These are phyloP conservation scores for Trichoderma koningii DNA, from an alignment of 2,329 filamentous ascomycete genomes.

Conservation along the genomic window DNA sequence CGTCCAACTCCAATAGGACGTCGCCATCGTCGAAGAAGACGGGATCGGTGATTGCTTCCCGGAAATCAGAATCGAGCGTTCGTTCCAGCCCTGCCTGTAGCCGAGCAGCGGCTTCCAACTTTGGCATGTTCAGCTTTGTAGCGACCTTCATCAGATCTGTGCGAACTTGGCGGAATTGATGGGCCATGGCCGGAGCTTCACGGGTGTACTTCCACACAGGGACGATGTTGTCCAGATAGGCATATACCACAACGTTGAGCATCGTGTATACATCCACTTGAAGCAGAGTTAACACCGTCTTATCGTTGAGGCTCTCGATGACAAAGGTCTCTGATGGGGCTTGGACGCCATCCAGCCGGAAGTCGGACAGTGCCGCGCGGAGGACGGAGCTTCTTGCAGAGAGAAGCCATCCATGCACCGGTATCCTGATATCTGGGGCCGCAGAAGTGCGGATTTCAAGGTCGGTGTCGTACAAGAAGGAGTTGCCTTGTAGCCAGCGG, in stretches of 20 bases:
- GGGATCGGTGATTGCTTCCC: slow-evolving; percentile 65
- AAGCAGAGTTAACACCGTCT: slow-evolving; percentile 63
- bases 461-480: slow-evolving; percentile 47
- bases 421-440: slow-evolving; percentile 69
- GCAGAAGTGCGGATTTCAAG: slow-evolving; percentile 57
- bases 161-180: slow-evolving; percentile 77
- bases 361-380: slow-evolving; percentile 60
- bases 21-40: slow-evolving; percentile 79
- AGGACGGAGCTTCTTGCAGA: slow-evolving; percentile 72
- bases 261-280: slow-evolving; percentile 75
- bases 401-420: slow-evolving; percentile 80
- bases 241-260: slow-evolving; percentile 75
- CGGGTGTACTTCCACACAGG: slow-evolving; percentile 85
- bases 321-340: slow-evolving; percentile 36
- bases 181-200: slow-evolving; percentile 64
- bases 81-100: slow-evolving; percentile 67
- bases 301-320: slow-evolving; percentile 48
- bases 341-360: slow-evolving; percentile 44
- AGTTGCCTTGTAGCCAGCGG: slow-evolving; percentile 49
- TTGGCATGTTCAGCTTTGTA: slow-evolving; percentile 66
- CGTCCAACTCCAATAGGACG: slow-evolving; percentile 75
- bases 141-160: slow-evolving; percentile 87
- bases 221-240: slow-evolving; percentile 77
- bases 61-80: slow-evolving; percentile 70
- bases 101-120: slow-evolving; percentile 75